Base-by-base conservation (phyloP, 805 yeast genomes). In the Ogataea degrootiae region DNA sequence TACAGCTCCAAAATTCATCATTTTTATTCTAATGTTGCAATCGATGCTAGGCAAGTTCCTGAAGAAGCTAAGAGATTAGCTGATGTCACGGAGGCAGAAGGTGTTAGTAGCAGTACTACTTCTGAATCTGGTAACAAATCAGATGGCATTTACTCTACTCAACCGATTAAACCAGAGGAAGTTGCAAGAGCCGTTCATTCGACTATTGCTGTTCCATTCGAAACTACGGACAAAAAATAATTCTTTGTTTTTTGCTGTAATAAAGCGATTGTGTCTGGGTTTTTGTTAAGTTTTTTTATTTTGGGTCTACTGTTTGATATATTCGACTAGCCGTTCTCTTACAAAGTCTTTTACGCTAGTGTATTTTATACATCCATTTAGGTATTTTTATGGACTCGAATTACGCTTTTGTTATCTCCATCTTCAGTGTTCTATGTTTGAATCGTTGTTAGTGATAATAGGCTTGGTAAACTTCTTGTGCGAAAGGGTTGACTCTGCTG, bases 1-100 rank as follows among this genome's bases (percentile, higher is more conserved):
- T 71, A 71, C 46, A 92, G 94, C 6, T 63, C 77, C 22, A 82
- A 73, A 63, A 69, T 86, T 41, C 84, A 81, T 56, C 68, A 69
- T 9, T 84, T 82, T 64, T 87, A 86, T 66, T 67, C 75, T 33
- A 74, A 62, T 26, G 73, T 80, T 37, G 76, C 76, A 16, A 71
- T 69, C 48, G 85, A 82, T 54, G 85, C 76, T 1, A 67, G 69
- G 44, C 82, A 80, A 47, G 86, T 86, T 42, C 91, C 86, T 63
- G 75, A 72, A 46, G 92, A 86, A 67, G 95, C 95, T 21, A 73
- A 73, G 54, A 73, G 92, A 57, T 72, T 86, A 60, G 85, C 85
- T 19, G 83, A 77, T 35, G 59, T 83, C 59, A 79, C 82, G 65
- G 72, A 72, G 58, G 45, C 26, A 5, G 49, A 48, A 17, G 42